A percentile compares a stretch with the other conserved stretches of the same genome.
phyloP scores from a whole-genome alignment of 2,329 filamentous ascomycete species.

The Aureobasidium sp. region DNA sequence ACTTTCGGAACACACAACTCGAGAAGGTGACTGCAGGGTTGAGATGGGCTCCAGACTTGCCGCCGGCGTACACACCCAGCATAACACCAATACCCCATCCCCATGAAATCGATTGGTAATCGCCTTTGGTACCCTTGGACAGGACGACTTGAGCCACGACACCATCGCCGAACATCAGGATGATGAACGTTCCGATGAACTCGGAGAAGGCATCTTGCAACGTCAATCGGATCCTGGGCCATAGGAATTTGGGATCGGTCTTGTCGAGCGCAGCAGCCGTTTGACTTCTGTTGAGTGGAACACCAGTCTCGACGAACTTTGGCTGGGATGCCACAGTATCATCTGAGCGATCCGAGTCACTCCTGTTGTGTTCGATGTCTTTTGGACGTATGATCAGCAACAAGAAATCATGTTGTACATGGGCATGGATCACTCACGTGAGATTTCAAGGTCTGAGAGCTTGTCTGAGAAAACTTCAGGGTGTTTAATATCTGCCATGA shows the following conservation, averaged over 20 bases:
- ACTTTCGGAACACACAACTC: slow-evolving; percentile 61
- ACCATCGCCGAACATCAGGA: slow-evolving; percentile 65
- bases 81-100: slow-evolving; percentile 52
- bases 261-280: slow-evolving; percentile 23
- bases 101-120: slow-evolving; percentile 48
- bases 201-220: slow-evolving; percentile 57
- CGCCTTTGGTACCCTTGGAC: slow-evolving; percentile 42
- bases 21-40: slow-evolving; percentile 58
- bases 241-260: slow-evolving; percentile 36
- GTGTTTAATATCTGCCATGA: background rate
- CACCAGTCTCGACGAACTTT: slow-evolving; percentile 21
- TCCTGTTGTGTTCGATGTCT: slow-evolving; percentile 20
- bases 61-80: slow-evolving; percentile 47
- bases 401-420: too few relatives aligned
- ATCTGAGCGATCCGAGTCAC: slow-evolving; percentile 15
- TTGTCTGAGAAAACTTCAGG: background rate
- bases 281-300: slow-evolving; percentile 24
- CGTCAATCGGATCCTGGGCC: slow-evolving; percentile 47
- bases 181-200: slow-evolving; percentile 61
- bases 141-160: slow-evolving; percentile 63
- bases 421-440: too few relatives aligned
- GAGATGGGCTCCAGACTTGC: slow-evolving; percentile 30
- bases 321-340: slow-evolving; percentile 14
- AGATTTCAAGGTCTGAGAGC: slow-evolving; percentile 16
- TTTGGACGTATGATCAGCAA: too few relatives aligned